Conservation (phyloP, 176 grass and related monocot species). For the Calamus simplicifolius region DNA sequence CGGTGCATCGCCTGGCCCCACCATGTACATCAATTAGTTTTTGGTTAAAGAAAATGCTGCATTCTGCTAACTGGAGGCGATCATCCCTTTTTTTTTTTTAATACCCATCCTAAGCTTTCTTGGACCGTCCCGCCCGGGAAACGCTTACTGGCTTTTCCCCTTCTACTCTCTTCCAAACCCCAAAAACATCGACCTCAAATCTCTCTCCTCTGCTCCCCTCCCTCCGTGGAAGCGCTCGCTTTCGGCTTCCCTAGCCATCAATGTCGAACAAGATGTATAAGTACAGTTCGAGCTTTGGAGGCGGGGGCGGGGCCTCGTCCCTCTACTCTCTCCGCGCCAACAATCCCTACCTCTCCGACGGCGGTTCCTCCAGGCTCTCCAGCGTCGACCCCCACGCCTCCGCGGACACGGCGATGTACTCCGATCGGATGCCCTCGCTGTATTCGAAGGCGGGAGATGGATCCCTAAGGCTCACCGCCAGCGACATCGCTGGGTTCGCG, state of each 20-base stretch:
- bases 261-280: slow-evolving; percentile 65
- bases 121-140: no score
- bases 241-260: background rate
- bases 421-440: slow-evolving; percentile 38
- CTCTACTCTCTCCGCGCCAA: slow-evolving; percentile 24
- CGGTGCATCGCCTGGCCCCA: no score
- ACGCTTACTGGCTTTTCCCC: no score
- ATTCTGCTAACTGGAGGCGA: no score
- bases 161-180: no score
- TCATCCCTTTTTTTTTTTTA: no score
- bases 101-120: no score
- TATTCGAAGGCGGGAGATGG: slow-evolving; percentile 19
- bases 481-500: background rate
- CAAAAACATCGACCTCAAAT: no score
- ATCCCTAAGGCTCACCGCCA: no score
- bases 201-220: background rate
- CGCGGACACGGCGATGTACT: slow-evolving; percentile 22
- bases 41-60: no score
- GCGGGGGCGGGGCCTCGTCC: slow-evolving; percentile 14
- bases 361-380: background rate
- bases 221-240: slow-evolving; percentile 13
- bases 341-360: slow-evolving; percentile 7
- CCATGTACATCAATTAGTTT: no score
- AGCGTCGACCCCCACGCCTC: slow-evolving; percentile 1
- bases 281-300: slow-evolving; percentile 19